Percentiles rank a stretch among this genome's conserved stretches.
Conservation (phyloP, 2,329 filamentous ascomycete species). For the Botrytis cinerea region DNA sequence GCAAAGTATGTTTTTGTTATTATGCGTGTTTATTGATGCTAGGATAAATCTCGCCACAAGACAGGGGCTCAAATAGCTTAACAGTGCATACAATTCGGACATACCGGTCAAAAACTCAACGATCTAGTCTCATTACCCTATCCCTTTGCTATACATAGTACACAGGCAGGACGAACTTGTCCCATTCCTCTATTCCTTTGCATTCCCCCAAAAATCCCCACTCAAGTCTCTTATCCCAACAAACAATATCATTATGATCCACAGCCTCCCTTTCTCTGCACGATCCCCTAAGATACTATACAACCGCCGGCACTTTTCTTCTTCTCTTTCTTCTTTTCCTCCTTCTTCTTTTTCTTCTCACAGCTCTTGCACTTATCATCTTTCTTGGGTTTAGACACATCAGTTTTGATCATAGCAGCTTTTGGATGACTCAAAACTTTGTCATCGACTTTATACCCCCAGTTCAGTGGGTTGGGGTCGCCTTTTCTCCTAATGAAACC, state of each 20-base stretch:
- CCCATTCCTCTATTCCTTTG: not conserved
- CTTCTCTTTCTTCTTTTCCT: not conserved
- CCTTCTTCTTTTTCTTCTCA: constrained; percentile 1
- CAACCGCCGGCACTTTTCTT: not conserved
- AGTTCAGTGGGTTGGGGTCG: constrained; percentile 5
- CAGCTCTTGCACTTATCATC: not conserved
- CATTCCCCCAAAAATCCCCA: not conserved
- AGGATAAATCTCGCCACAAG: not conserved
- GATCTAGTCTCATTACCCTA: not conserved
- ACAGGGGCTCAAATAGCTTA: not conserved
- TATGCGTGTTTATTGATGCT: not conserved
- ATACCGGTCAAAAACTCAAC: not conserved
- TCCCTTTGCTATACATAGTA: not conserved
- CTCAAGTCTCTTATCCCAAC: not conserved
- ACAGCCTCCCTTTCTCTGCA: too few relatives aligned
- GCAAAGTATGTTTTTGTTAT: not conserved
- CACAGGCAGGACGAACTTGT: not conserved
- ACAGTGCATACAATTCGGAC: too few relatives aligned
- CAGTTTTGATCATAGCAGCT: not conserved
- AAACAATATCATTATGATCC: not conserved
- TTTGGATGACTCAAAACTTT: constrained; percentile 6
- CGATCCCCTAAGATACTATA: not conserved
- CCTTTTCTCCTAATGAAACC: constrained; percentile 10
- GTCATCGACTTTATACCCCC: not conserved
- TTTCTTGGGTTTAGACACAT: not conserved